phyloP scores from a whole-genome alignment of 495 filamentous ascomycete species.

The Delitschia confertaspora region DNA sequence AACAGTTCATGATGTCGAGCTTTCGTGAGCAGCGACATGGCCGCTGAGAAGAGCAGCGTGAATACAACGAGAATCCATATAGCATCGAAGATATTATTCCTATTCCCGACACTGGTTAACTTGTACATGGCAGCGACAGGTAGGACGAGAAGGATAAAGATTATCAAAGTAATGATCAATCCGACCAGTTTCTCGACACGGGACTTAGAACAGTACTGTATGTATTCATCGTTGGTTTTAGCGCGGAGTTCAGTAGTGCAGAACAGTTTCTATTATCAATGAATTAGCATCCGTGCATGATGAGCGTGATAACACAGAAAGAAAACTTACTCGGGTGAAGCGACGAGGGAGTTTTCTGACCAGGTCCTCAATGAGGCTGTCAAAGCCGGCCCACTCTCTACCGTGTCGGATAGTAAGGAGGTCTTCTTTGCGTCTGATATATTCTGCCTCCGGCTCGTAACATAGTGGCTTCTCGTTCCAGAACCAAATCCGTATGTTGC shows the following conservation, averaged over 20 bases:
- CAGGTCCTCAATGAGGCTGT: slow-evolving; percentile 33
- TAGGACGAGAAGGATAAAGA: slow-evolving; percentile 36
- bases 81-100: slow-evolving; percentile 19
- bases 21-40: slow-evolving; percentile 33
- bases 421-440: slow-evolving; percentile 38
- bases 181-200: slow-evolving; percentile 34
- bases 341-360: slow-evolving; percentile 26
- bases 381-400: slow-evolving; percentile 36
- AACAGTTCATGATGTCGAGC: slow-evolving; percentile 39
- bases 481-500: slow-evolving; percentile 35
- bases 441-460: slow-evolving; percentile 27
- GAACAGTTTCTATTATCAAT: slow-evolving; percentile 24
- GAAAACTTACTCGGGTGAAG: slow-evolving; percentile 27
- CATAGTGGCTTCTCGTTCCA: slow-evolving; percentile 29
- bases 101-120: slow-evolving; percentile 23
- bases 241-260: slow-evolving; percentile 31
- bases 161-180: slow-evolving; percentile 23
- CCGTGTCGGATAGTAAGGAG: slow-evolving; percentile 36
- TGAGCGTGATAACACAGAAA: neutral
- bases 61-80: slow-evolving; percentile 25
- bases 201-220: slow-evolving; percentile 35
- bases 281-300: too few species aligned
- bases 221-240: slow-evolving; percentile 30
- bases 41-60: slow-evolving; percentile 33
- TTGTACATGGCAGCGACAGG: slow-evolving; percentile 37